phyloP scores from a whole-genome alignment of 2,329 filamentous ascomycete genomes.

The Cladosporium phlei region DNA sequence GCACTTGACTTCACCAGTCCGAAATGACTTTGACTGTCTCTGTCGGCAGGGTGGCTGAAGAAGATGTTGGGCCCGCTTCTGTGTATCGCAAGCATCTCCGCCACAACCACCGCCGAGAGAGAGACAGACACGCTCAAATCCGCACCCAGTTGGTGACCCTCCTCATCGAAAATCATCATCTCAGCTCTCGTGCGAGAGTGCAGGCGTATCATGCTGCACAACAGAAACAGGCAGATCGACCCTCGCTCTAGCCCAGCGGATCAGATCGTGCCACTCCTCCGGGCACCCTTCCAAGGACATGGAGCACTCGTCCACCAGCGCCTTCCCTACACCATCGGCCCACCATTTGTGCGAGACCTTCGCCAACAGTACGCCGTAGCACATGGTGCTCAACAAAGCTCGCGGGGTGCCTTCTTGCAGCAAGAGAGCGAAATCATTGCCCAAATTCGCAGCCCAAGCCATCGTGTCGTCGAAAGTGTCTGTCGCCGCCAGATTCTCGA shows the following conservation, averaged over 20 bases:
- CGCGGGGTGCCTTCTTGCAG: not conserved
- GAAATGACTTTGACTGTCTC: too few relatives aligned
- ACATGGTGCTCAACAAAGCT: not conserved
- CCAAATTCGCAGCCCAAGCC: not conserved
- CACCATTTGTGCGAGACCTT: not conserved
- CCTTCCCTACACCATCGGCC: not conserved
- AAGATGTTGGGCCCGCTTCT: too few relatives aligned
- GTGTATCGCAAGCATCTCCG: too few relatives aligned
- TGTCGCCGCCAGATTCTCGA: not conserved
- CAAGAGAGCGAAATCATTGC: conserved; percentile 2
- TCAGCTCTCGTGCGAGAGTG: too few relatives aligned
- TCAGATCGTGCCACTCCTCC: conserved; percentile 6
- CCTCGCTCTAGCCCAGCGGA: conserved; percentile 1
- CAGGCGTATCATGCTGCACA: too few relatives aligned
- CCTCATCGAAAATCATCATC: too few relatives aligned
- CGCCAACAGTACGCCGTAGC: conserved; percentile 2
- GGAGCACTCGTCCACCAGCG: conserved; percentile 6
- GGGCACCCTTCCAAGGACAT: not conserved
- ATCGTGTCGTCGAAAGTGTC: not conserved
- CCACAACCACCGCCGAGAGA: too few relatives aligned
- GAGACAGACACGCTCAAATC: too few relatives aligned
- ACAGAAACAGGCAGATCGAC: conserved; percentile 4
- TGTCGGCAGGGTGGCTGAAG: too few relatives aligned
- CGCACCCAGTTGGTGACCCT: too few relatives aligned
- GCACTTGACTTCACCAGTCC: too few relatives aligned